Evolutionary conservation across 2,329 filamentous ascomycete genomes (phyloP), one percentile per base, ranked within the genome.

Genomic region (Leptographium procerum): DNA sequence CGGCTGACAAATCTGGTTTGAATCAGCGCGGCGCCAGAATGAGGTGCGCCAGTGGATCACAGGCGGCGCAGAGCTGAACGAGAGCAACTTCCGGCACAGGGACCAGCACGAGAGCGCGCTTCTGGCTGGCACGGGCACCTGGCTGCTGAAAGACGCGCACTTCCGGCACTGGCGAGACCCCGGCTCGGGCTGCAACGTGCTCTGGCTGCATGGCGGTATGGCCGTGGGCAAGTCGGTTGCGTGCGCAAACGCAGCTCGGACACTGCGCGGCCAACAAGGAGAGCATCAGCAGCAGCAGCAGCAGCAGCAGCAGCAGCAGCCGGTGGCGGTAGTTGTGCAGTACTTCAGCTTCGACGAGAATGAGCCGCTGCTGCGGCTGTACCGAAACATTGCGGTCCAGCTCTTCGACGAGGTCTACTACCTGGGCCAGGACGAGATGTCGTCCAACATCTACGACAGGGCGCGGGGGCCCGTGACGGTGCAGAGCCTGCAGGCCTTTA

Each of bases 301-400:
- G 1, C 8, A 14, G 13, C 29, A 36, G 1, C 22, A 51, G 45
- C 55, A 50, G 16, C n/a, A 40, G 11, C 26, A 51, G 45, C 45
- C 33, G 9, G 33, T 47, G 3, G 45, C 26, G 45, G 43, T 57
- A 24, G 45, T 47, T 4, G 45, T 48, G 29, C 48, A 57, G 45
- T 57, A 57, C 55, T 57, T 51, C 29, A 48, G 55, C 55, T 50
- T 51, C 11, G 55, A 57, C 31, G 55, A 57, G 34, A 40, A 34
- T 31, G 55, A 56, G 29, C n/a, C n/a, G 22, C 19, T 56, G 28
- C 47, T 52, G 43, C 9, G 8, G 47, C 50, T 52, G 29, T 51
- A 51, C 45, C 47, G 47, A 4, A 29, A 51, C 22, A 13, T 57
- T 4, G 45, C 45, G 8, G 54, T 48, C 14, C 33, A 56, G 16